phyloP scores from a whole-genome alignment of 176 grass and related monocot species.

The Aegilops bicornis region DNA sequence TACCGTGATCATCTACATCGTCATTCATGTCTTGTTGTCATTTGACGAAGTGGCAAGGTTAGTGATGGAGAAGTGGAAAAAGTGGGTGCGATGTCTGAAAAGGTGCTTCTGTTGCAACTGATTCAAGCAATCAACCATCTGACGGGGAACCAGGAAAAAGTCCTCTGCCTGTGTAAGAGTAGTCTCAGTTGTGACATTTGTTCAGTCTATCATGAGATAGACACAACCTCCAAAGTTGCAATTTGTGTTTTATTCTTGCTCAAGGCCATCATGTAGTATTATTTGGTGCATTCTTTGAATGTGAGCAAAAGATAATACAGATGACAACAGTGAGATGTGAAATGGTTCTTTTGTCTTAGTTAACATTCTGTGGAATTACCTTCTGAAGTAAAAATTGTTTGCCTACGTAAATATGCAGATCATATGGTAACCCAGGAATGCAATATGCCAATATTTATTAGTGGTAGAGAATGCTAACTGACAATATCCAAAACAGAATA shows the following conservation, averaged over 20 bases:
- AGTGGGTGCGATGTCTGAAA: constrained; percentile 18
- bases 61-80: neutral
- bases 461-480: neutral
- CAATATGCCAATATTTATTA: neutral
- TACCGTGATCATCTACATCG: constrained; percentile 38
- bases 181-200: neutral
- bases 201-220: neutral
- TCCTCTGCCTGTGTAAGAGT: neutral
- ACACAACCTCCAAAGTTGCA: neutral
- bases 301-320: neutral
- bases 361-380: neutral
- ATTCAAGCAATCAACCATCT: constrained; percentile 6
- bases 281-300: neutral
- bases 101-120: neutral
- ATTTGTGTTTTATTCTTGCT: neutral
- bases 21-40: constrained; percentile 32
- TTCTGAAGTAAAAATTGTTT: neutral
- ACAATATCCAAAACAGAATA: neutral
- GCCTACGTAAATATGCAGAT: neutral
- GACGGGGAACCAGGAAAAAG: neutral
- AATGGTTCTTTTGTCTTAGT: neutral
- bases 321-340: neutral
- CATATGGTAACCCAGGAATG: neutral
- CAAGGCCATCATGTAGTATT: neutral
- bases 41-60: constrained; percentile 16